Conservation (phyloP, 306 rosid species). For the Hippophae tibetana region DNA sequence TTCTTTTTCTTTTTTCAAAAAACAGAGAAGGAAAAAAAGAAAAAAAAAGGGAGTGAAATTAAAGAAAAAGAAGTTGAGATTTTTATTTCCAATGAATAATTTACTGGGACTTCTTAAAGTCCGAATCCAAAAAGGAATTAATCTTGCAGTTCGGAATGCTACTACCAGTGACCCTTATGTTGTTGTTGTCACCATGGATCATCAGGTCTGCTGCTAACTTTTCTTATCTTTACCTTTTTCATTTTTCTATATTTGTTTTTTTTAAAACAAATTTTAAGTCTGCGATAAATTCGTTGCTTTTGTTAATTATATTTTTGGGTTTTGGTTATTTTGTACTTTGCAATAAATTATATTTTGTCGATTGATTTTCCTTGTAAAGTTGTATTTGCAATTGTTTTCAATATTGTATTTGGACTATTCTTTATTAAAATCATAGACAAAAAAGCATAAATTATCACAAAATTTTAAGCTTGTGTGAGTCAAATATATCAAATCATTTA, state of each 20-base stretch:
- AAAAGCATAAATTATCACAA: too few relatives aligned
- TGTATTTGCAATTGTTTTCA: background rate
- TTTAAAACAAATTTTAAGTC: too few relatives aligned
- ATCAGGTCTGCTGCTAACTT: constrained; percentile 36
- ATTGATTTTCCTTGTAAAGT: too few relatives aligned
- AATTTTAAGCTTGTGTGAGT: too few relatives aligned
- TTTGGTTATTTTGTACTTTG: too few relatives aligned
- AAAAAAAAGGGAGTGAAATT: too few relatives aligned
- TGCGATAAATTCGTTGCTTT: too few relatives aligned
- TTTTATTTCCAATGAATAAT: constrained; percentile 34
- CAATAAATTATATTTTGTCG: too few relatives aligned
- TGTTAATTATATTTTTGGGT: too few relatives aligned
- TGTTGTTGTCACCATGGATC: constrained; percentile 60
- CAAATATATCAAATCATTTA: too few relatives aligned
- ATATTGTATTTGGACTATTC: background rate
- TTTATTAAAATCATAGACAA: background rate
- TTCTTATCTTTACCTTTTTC: background rate
- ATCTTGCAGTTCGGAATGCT: constrained; percentile 92
- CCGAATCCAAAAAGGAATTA: constrained; percentile 75
- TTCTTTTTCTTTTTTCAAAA: too few relatives aligned
- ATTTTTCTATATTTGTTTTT: background rate
- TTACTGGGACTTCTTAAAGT: constrained; percentile 71
- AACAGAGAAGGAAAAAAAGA: too few relatives aligned
- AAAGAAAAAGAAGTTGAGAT: background rate
- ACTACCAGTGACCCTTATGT: constrained; percentile 80